Percentiles rank a stretch among this genome's conserved stretches.
phyloP scores from a whole-genome alignment of 495 filamentous ascomycete genomes.

The Neurospora sp. region DNA sequence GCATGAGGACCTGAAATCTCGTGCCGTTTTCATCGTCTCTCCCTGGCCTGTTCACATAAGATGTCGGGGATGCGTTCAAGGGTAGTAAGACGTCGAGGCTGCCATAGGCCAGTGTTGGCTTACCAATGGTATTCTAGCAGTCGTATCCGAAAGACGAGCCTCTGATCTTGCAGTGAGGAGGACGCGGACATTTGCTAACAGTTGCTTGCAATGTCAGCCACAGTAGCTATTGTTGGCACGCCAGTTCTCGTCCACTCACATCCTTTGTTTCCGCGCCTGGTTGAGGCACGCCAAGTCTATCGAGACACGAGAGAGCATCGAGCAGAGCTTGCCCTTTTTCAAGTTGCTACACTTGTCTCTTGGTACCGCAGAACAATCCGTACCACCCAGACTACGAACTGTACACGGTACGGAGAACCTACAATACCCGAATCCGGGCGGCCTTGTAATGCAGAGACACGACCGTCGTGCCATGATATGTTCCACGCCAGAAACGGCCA shows the following conservation, averaged over 20 bases:
- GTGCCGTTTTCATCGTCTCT: not conserved
- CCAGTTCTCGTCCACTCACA: not conserved
- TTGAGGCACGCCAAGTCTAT: not conserved
- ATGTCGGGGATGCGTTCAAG: not conserved
- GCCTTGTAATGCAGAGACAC: not conserved
- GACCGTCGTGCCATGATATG: not conserved
- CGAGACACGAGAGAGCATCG: not conserved
- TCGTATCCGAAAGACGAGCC: not conserved
- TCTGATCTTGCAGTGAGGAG: not conserved
- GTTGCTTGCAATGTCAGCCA: not conserved
- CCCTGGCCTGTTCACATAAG: not conserved
- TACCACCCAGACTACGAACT: not conserved
- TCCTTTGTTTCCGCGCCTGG: not conserved
- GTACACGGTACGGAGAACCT: not conserved
- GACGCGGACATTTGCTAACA: not conserved
- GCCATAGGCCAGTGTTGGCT: not conserved
- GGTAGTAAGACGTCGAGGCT: not conserved
- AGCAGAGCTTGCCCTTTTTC: not conserved
- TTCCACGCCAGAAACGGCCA: not conserved
- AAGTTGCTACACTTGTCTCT: constrained; percentile 9
- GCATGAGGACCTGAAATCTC: not conserved
- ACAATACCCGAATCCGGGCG: not conserved
- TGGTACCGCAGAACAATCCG: not conserved
- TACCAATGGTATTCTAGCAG: not conserved
- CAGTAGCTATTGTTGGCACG: not conserved